Percentiles rank a stretch among this genome's conserved stretches.
These are phyloP conservation scores for Trifolium dubium DNA, from an alignment of 306 rosid species.

Conservation along the genomic window DNA sequence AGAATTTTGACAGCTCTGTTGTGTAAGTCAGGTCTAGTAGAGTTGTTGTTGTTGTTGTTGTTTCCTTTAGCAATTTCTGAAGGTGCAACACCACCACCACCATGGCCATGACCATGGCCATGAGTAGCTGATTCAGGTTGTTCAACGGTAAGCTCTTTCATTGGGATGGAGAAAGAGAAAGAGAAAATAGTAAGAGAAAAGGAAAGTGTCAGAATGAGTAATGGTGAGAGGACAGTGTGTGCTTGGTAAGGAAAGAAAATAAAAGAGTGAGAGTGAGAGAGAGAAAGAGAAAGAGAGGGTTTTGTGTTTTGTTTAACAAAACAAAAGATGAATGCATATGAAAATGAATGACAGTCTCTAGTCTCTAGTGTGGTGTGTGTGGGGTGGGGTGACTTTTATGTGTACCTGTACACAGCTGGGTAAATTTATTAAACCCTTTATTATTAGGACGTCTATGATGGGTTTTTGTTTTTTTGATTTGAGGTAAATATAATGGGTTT, in stretches of 20 bases:
- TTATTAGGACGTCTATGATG: no score
- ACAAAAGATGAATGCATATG: background rate
- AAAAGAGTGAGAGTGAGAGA: background rate
- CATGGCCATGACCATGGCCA: slow-evolving; percentile 3
- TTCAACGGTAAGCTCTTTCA: slow-evolving; percentile 27
- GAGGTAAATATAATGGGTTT: no score
- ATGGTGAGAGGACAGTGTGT: slow-evolving; percentile 26
- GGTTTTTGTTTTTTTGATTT: no score
- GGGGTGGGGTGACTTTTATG: slow-evolving; percentile 17
- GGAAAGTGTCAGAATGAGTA: slow-evolving; percentile 26
- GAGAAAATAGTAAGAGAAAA: background rate
- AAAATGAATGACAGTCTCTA: no score
- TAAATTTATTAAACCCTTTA: background rate
- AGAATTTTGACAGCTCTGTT: slow-evolving; percentile 51
- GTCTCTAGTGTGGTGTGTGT: background rate
- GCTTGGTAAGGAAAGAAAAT: background rate
- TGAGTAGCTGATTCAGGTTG: no score
- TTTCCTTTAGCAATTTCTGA: slow-evolving; percentile 5
- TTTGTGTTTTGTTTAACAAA: background rate
- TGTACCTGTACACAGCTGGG: slow-evolving; percentile 21
- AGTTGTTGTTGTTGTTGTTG: slow-evolving; percentile 16
- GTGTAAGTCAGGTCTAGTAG: slow-evolving; percentile 45
- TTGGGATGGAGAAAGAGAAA: slow-evolving; percentile 8
- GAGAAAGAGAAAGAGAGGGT: background rate
- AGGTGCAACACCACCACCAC: background rate